A percentile compares a stretch with the other conserved stretches of the same genome.
These are phyloP conservation scores for Stemphylium lycopersici DNA, from an alignment of 2,329 filamentous ascomycete species.

Conservation along the genomic window DNA sequence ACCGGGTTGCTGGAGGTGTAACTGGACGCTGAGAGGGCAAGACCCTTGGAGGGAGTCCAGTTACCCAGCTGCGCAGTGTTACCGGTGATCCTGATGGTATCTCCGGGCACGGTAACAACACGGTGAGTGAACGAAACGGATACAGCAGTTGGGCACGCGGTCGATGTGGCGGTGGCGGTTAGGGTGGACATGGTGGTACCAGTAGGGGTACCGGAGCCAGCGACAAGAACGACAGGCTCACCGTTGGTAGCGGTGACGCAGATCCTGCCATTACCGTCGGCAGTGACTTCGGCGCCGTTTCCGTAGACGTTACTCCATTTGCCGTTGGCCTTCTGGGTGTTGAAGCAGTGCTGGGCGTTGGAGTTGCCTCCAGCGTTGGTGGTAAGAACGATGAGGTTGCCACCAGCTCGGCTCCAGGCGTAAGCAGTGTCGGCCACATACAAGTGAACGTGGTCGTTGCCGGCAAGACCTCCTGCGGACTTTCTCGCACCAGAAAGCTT, in stretches of 20 bases:
- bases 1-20: constrained; percentile 55
- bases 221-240: constrained; percentile 51
- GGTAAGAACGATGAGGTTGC: constrained; percentile 55
- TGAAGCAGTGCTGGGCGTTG: constrained; percentile 52
- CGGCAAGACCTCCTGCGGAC: constrained; percentile 51
- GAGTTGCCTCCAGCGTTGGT: constrained; percentile 52
- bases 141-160: constrained; percentile 34
- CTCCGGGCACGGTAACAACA: constrained; percentile 55
- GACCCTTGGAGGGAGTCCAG: constrained; percentile 51
- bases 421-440: constrained; percentile 53
- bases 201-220: constrained; percentile 18
- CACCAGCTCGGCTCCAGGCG: constrained; percentile 54
- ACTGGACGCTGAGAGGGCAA: constrained; percentile 49
- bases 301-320: constrained; percentile 52
- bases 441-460: constrained; percentile 54
- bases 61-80: constrained; percentile 52
- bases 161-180: constrained; percentile 12
- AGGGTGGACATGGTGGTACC: constrained; percentile 21
- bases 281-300: constrained; percentile 44
- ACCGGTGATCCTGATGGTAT: constrained; percentile 57
- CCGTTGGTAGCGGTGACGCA: constrained; percentile 53
- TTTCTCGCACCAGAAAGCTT: constrained; percentile 37
- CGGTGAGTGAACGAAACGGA: constrained; percentile 55
- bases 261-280: constrained; percentile 51
- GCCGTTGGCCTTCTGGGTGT: constrained; percentile 47